A percentile compares a stretch with the other conserved stretches of the same genome.
Conservation (phyloP, 148 eudicot species). For the Rhododendron kiyosumense region DNA sequence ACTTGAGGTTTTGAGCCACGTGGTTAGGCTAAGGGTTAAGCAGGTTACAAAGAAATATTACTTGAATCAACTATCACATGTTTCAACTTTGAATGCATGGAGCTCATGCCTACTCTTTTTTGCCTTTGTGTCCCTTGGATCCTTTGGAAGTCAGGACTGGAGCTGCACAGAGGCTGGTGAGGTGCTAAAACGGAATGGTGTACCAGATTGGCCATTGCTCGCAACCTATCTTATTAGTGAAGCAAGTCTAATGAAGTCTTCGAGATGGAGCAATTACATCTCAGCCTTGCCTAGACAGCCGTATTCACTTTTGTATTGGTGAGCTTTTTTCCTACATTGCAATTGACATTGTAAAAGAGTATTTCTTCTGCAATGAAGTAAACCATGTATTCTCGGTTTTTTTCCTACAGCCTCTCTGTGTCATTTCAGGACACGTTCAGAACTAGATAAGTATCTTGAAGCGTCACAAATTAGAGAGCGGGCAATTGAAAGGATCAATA, state of each 20-base stretch:
- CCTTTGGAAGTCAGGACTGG: slow-evolving; percentile 58
- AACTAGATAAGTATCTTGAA: slow-evolving; percentile 83
- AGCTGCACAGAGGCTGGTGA: slow-evolving; percentile 76
- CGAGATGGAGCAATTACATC: slow-evolving; percentile 91
- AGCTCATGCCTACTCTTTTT: not conserved
- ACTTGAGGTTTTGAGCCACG: no score
- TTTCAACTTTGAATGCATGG: not conserved
- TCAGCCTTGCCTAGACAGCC: slow-evolving; percentile 97
- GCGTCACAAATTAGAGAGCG: slow-evolving; percentile 93
- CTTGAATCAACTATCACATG: not conserved
- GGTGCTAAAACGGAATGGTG: slow-evolving; percentile 58
- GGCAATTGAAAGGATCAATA: slow-evolving; percentile 85
- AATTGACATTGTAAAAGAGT: slow-evolving; percentile 2
- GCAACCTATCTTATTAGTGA: slow-evolving; percentile 94
- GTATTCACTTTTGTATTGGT: slow-evolving; percentile 96
- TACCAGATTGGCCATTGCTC: slow-evolving; percentile 97
- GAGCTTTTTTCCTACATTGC: slow-evolving; percentile 18
- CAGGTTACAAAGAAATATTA: not conserved
- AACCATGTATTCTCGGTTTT: slow-evolving; percentile 52
- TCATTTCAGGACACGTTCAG: slow-evolving; percentile 96
- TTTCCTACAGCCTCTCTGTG: slow-evolving; percentile 59
- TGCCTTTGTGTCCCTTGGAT: not conserved
- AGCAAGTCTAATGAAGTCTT: slow-evolving; percentile 64
- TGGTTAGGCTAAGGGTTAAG: no score
- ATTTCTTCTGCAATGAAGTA: slow-evolving; percentile 15